Conservation (phyloP, 805 yeast genomes). For the Zygosaccharomyces kombuchaensis region DNA sequence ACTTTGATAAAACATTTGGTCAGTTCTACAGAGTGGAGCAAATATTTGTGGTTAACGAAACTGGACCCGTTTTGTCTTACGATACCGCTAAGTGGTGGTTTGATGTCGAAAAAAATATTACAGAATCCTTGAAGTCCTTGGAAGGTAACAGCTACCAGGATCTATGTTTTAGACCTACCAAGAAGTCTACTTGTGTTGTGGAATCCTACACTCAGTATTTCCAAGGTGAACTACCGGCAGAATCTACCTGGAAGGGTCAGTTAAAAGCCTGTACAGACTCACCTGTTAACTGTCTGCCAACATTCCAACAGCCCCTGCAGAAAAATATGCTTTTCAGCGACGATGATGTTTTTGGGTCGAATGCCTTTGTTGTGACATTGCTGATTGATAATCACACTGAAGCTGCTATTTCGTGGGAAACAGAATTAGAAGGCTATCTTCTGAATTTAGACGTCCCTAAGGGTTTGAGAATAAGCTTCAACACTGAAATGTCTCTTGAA, state of each 20-base stretch:
- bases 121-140: conserved; percentile 28
- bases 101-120: conserved; percentile 59
- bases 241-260: conserved; percentile 47
- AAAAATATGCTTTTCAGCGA: conserved; percentile 66
- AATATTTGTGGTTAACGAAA: conserved; percentile 62
- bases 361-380: conserved; percentile 74
- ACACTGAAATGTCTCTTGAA: conserved; percentile 78
- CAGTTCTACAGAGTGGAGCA: conserved; percentile 91
- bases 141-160: conserved; percentile 47
- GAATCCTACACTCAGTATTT: conserved; percentile 90
- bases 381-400: conserved; percentile 54
- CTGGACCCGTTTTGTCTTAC: conserved; percentile 67
- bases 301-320: conserved; percentile 85
- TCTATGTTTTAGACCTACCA: conserved; percentile 79
- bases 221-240: conserved; percentile 52
- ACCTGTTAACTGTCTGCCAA: conserved; percentile 87
- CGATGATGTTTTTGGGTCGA: conserved; percentile 51
- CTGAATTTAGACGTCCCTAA: conserved; percentile 47
- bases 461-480: conserved; percentile 65
- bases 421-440: conserved; percentile 54
- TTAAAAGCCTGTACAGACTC: conserved; percentile 61
- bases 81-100: conserved; percentile 84
- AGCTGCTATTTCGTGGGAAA: conserved; percentile 59
- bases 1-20: conserved; percentile 78
- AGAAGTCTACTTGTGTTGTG: conserved; percentile 67